phyloP scores from a whole-genome alignment of 2,329 filamentous ascomycete species.

The Monosporascus sp. region DNA sequence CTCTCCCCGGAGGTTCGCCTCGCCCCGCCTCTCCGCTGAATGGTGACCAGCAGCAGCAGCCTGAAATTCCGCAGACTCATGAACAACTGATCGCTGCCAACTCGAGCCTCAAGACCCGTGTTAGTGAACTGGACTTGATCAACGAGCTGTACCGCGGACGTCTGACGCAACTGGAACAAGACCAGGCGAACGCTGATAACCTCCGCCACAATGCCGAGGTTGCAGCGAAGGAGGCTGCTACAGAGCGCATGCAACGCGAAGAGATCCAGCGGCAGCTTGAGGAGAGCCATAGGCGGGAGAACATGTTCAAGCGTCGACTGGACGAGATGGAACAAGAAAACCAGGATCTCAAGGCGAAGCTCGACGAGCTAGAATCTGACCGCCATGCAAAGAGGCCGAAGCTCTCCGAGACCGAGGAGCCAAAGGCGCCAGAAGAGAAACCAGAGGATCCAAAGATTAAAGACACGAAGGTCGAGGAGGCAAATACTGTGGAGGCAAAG shows the following conservation, averaged over 20 bases:
- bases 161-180: conserved; percentile 73
- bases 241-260: conserved; percentile 53
- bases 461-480: conserved; percentile 16
- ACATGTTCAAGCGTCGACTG: conserved; percentile 75
- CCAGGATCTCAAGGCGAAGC: conserved; percentile 24
- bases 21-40: conserved; percentile 45
- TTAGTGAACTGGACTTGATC: conserved; percentile 93
- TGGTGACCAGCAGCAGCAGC: conserved; percentile 55
- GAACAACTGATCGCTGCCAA: conserved; percentile 77
- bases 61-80: conserved; percentile 70
- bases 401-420: conserved; percentile 19
- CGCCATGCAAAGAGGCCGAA: conserved; percentile 21
- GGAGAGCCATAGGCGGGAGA: conserved; percentile 72
- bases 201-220: conserved; percentile 46
- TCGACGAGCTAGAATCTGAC: conserved; percentile 19
- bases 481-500: conserved; percentile 16
- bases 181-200: conserved; percentile 61
- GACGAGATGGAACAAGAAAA: conserved; percentile 66
- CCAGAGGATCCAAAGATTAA: conserved; percentile 11
- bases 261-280: conserved; percentile 56
- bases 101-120: conserved; percentile 85
- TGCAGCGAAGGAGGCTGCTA: conserved; percentile 48
- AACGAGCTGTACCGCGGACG: conserved; percentile 75
- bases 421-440: conserved; percentile 4
- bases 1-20: conserved; percentile 47